Evolutionary conservation across 495 filamentous ascomycete genomes (phyloP).

Genomic region (Bombardia bombarda): DNA sequence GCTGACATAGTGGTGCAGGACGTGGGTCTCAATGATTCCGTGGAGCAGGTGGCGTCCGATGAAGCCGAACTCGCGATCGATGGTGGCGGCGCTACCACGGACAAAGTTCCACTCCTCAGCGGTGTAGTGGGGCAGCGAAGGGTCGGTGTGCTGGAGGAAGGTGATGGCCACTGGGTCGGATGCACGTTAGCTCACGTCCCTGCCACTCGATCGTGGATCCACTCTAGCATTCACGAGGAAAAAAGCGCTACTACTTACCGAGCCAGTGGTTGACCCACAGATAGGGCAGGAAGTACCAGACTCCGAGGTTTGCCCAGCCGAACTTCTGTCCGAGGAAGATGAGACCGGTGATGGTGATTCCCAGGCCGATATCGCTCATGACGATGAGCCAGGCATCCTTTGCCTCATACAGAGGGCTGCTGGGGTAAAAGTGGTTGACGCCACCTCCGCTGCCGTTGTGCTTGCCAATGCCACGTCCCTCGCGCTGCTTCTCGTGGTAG

Average conservation of each 20-base stretch:
- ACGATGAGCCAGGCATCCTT: slow-evolving; percentile 78
- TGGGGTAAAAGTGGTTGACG: slow-evolving; percentile 91
- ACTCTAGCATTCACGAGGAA: not conserved
- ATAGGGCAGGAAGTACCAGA: slow-evolving; percentile 94
- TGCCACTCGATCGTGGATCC: not conserved
- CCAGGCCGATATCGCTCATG: slow-evolving; percentile 75
- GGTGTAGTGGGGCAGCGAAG: slow-evolving; percentile 75
- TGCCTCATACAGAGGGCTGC: slow-evolving; percentile 83
- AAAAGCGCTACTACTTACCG: slow-evolving; percentile 41
- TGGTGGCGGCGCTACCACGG: slow-evolving; percentile 76
- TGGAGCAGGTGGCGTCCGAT: slow-evolving; percentile 80
- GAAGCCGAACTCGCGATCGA: slow-evolving; percentile 86
- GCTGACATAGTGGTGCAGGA: slow-evolving; percentile 80
- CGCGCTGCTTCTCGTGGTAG: slow-evolving; percentile 71
- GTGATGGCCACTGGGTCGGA: slow-evolving; percentile 63
- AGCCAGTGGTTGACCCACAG: slow-evolving; percentile 99
- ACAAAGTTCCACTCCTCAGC: slow-evolving; percentile 73
- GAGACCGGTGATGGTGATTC: slow-evolving; percentile 42
- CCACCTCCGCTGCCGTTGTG: slow-evolving; percentile 67
- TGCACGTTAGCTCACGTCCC: slow-evolving; percentile 18
- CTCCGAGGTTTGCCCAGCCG: slow-evolving; percentile 75
- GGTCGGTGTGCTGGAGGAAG: slow-evolving; percentile 87
- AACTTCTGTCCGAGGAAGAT: slow-evolving; percentile 60
- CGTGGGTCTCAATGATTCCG: slow-evolving; percentile 88
- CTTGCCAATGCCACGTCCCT: slow-evolving; percentile 88